phyloP scores from a whole-genome alignment of 768 basidiomycete genomes.

The Exsudoporus frostii region DNA sequence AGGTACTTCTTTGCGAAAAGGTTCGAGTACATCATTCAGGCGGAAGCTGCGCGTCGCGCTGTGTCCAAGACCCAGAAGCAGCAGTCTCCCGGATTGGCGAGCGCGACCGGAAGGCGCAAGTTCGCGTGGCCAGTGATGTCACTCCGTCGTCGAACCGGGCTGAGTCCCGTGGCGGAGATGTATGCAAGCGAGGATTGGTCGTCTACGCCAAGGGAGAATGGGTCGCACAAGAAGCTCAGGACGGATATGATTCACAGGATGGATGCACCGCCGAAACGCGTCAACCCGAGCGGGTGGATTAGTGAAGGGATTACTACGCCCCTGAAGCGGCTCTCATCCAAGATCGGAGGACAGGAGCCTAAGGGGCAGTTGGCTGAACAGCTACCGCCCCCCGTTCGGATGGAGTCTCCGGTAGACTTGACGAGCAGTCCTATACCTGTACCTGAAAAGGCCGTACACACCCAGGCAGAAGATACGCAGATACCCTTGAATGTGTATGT shows the following conservation, averaged over 20 bases:
- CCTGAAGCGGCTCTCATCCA: constrained; percentile 15
- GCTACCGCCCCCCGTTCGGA: constrained; percentile 2
- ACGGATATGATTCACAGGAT: constrained; percentile 78
- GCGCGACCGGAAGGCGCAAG: constrained; percentile 9
- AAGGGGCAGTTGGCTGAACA: background rate
- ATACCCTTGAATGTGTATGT: constrained; percentile 8
- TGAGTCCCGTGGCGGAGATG: constrained; percentile 27
- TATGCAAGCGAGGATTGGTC: constrained; percentile 13
- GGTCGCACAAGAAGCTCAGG: constrained; percentile 35
- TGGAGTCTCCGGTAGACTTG: background rate
- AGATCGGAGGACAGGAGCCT: constrained; percentile 4
- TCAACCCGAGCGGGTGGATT: constrained; percentile 75
- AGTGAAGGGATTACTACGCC: constrained; percentile 41
- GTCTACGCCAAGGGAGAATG: constrained; percentile 24
- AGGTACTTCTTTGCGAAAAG: constrained; percentile 72
- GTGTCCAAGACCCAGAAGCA: constrained; percentile 18
- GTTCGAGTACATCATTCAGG: constrained; percentile 56
- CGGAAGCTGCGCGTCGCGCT: constrained; percentile 35
- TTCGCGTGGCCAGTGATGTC: constrained; percentile 32
- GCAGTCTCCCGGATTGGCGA: constrained; percentile 21
- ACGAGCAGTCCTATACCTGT: background rate
- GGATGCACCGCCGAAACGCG: constrained; percentile 61
- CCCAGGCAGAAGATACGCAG: background rate
- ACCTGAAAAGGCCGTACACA: background rate
- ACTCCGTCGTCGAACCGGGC: constrained; percentile 29